Percentiles rank a stretch among this genome's conserved stretches.
These are phyloP conservation scores for Lactarius quietus DNA, from an alignment of 768 basidiomycete species.

Conservation along the genomic window DNA sequence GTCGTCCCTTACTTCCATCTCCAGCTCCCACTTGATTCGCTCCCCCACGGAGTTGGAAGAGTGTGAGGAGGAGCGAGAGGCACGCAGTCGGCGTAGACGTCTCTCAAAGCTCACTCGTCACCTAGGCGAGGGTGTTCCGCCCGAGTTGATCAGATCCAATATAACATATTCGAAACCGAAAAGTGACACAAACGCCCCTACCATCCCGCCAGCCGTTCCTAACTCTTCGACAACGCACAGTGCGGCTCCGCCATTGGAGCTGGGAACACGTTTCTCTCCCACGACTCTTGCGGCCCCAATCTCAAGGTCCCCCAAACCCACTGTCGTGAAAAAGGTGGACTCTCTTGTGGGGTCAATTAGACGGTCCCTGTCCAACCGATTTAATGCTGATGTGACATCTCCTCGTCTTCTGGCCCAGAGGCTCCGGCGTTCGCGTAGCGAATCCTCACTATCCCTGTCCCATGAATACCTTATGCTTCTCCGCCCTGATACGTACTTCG, in stretches of 20 bases:
- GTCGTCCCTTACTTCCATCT: conserved; percentile 9
- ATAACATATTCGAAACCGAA: not conserved
- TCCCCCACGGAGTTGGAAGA: conserved; percentile 9
- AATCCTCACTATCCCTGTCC: not conserved
- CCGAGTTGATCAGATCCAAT: conserved; percentile 12
- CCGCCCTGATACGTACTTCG: not conserved
- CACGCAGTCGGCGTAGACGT: conserved; percentile 17
- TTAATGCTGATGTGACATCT: not conserved
- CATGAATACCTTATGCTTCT: not conserved
- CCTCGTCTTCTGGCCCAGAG: not conserved
- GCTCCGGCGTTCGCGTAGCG: not conserved
- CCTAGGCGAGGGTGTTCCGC: conserved; percentile 21
- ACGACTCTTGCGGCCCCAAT: not conserved
- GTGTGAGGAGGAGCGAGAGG: conserved; percentile 10
- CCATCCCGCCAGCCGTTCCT: not conserved
- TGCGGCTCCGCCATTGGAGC: not conserved
- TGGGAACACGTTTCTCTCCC: not conserved
- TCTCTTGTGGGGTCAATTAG: not conserved
- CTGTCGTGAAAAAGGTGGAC: not conserved
- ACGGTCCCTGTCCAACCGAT: not conserved
- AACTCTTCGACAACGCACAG: not conserved
- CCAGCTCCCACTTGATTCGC: not conserved
- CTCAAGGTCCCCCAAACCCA: not conserved
- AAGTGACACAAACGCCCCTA: not conserved
- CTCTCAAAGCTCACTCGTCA: conserved; percentile 22